Evolutionary conservation across 768 basidiomycete species (phyloP).

Genomic region (Pisolithus tinctorius): DNA sequence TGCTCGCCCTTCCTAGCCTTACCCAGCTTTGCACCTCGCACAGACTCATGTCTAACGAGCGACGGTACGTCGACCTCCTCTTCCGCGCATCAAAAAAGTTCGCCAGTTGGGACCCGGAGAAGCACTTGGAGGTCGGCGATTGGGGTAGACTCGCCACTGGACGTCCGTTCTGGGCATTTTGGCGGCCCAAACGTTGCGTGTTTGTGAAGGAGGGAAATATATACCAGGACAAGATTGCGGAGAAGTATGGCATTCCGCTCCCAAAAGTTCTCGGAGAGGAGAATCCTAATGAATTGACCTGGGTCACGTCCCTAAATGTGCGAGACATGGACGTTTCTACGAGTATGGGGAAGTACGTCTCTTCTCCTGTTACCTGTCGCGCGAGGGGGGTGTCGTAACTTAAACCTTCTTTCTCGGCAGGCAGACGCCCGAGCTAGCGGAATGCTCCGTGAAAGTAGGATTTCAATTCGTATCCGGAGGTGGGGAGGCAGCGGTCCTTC

Average conservation of each 20-base stretch:
- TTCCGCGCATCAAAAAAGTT: conserved; percentile 24
- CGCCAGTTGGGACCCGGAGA: conserved; percentile 29
- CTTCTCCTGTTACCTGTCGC: neutral
- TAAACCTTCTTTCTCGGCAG: conserved; percentile 3
- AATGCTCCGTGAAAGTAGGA: conserved; percentile 21
- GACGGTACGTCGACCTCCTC: conserved; percentile 25
- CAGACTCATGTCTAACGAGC: conserved; percentile 11
- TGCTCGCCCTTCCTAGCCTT: neutral
- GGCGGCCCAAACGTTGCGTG: conserved; percentile 16
- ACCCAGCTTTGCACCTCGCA: neutral
- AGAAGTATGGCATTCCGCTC: conserved; percentile 17
- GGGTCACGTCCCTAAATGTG: conserved; percentile 24
- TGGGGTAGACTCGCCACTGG: conserved; percentile 23
- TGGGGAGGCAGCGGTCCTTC: conserved; percentile 22
- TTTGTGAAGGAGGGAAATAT: conserved; percentile 30
- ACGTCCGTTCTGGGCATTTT: conserved; percentile 11
- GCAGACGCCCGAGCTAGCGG: conserved; percentile 16
- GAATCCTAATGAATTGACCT: conserved; percentile 16
- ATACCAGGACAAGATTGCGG: conserved; percentile 20
- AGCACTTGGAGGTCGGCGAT: conserved; percentile 24
- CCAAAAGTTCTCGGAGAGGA: conserved; percentile 16
- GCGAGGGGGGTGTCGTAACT: neutral
- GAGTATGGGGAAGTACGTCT: conserved; percentile 8
- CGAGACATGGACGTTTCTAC: conserved; percentile 14
- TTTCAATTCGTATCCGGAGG: conserved; percentile 23